A percentile compares a stretch with the other conserved stretches of the same genome.
Conservation (phyloP, 2,329 filamentous ascomycete genomes). For the Claviceps humidiphila region DNA sequence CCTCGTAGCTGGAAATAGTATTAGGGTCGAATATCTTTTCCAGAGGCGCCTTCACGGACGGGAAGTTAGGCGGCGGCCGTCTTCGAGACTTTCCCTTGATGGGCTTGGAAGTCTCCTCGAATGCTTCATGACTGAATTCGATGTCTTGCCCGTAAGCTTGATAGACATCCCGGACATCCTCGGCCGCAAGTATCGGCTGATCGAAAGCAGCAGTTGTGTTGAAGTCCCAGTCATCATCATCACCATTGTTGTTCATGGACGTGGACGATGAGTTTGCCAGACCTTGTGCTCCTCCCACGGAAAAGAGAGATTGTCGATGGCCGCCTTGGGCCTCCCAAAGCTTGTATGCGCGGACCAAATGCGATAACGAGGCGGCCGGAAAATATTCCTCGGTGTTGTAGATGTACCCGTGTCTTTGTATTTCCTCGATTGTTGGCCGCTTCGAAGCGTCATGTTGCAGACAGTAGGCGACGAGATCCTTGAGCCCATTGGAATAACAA, state of each 20-base stretch:
- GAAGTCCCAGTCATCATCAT: slow-evolving; percentile 51
- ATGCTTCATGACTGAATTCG: slow-evolving; percentile 33
- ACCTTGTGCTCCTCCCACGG: slow-evolving; percentile 43
- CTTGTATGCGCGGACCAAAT: slow-evolving; percentile 59
- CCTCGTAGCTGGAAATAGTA: slow-evolving; percentile 50
- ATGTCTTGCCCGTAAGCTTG: slow-evolving; percentile 47
- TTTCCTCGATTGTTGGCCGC: slow-evolving; percentile 55
- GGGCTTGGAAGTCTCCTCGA: slow-evolving; percentile 38
- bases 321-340: slow-evolving; percentile 65
- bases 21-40: slow-evolving; percentile 56
- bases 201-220: slow-evolving; percentile 54
- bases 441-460: slow-evolving; percentile 54
- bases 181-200: slow-evolving; percentile 37
- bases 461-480: slow-evolving; percentile 59
- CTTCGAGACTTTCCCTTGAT: slow-evolving; percentile 39
- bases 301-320: slow-evolving; percentile 52
- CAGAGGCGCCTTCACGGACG: slow-evolving; percentile 43
- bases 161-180: slow-evolving; percentile 44
- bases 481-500: slow-evolving; percentile 55
- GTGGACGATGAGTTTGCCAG: slow-evolving; percentile 31
- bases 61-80: slow-evolving; percentile 44
- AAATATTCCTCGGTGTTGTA: slow-evolving; percentile 47
- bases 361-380: slow-evolving; percentile 48
- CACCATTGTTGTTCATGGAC: slow-evolving; percentile 22
- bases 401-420: slow-evolving; percentile 59